A percentile compares a stretch with the other conserved stretches of the same genome.
Evolutionary conservation across 441 rosid species (phyloP).

Genomic region (Monsonia emarginata): DNA sequence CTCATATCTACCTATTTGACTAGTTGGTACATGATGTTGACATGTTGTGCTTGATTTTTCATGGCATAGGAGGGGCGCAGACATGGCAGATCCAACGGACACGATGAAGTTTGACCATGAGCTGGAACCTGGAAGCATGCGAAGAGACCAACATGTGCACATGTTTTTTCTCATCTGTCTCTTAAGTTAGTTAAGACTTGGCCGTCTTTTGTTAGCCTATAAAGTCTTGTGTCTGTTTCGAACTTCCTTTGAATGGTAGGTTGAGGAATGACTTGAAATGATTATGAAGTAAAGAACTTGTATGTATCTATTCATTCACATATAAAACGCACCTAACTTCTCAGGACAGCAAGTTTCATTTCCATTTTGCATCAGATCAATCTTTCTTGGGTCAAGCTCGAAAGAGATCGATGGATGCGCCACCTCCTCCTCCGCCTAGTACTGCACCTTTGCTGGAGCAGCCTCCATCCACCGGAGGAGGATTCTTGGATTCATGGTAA

Average conservation of each 20-base stretch:
- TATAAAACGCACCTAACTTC: conserved; percentile 8
- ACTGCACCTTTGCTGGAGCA: conserved; percentile 23
- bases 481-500: conserved; percentile 36
- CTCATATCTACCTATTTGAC: background rate
- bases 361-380: background rate
- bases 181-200: conserved; percentile 14
- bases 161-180: background rate
- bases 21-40: background rate
- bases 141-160: background rate
- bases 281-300: conserved; percentile 13
- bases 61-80: background rate
- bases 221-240: background rate
- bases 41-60: background rate
- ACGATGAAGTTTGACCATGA: background rate
- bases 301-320: background rate
- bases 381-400: no score
- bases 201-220: no score
- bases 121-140: background rate
- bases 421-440: conserved; percentile 24
- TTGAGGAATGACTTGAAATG: conserved; percentile 21
- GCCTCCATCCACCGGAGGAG: conserved; percentile 12
- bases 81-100: background rate
- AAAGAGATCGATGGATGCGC: conserved; percentile 35
- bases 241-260: conserved; percentile 48
- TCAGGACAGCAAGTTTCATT: background rate